Evolutionary conservation across 1,284 basidiomycete species (phyloP), one percentile per base, ranked within the genome.

Genomic region (Tranzscheliella williamsii): DNA sequence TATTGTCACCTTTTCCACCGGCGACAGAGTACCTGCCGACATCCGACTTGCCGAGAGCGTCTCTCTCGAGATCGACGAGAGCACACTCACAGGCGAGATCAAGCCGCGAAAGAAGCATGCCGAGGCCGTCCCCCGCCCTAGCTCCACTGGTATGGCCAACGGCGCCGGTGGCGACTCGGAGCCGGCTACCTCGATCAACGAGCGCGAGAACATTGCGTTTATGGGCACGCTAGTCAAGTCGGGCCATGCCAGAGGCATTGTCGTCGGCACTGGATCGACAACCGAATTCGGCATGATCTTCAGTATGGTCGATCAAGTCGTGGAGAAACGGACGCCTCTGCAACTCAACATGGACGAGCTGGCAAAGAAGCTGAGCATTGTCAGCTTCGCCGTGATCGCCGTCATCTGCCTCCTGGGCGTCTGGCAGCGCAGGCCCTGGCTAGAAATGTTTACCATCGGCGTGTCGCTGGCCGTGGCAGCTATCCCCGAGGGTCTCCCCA

Each of bases 401-500:
- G 78, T 95, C 27, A 97, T 97, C 50, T 91, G 90, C 76, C 79
- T 98, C 42, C 87, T 97, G 63, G 94, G 94, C 4, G 84, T 94
- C 4, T 81, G 87, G 58, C 93, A 97, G 76, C 82, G 84, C 23
- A 83, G 92, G n/a, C 84, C 87, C 12, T 95, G 91, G 91, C 80
- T 97, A 9, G 93, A 96, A 41, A 96, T 97, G 94, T 97, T 97
- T 73, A 97, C 93, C 9, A 96, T 97, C 62, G 93, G 93, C 81
- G 93, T 96, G 4, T 96, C 92, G 2, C 84, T 97, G 47, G 93
- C 93, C 17, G 93, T 97, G 13, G 94, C 93, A 43, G 93, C 93
- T 27, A 97, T 97, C 57, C 93, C 93, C 0, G 94, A 97, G 80
- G 94, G 94, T 20, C 79, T 98, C 15, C 94, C 94, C 0, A 96